phyloP scores from a whole-genome alignment of 106 monocot genomes.

The Gastrodia elata region DNA sequence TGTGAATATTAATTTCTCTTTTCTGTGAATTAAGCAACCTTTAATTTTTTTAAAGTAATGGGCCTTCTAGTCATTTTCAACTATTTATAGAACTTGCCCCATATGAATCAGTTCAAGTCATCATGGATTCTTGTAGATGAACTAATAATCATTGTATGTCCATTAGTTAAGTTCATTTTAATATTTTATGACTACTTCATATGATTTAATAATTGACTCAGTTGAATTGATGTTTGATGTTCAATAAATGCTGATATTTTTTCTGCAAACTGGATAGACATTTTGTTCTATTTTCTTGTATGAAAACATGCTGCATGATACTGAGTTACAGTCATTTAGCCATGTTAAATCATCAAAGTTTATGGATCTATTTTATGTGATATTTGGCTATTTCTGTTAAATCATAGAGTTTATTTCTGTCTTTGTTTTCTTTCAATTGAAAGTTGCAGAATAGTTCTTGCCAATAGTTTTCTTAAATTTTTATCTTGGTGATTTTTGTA shows the following conservation, averaged over 20 bases:
- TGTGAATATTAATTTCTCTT: not conserved
- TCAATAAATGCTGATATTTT: not conserved
- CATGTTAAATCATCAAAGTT: not conserved
- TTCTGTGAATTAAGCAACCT: not conserved
- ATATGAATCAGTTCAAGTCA: not conserved
- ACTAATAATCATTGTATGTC: not conserved
- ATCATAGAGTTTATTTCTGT: not conserved
- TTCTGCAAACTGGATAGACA: not conserved
- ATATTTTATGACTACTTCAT: not conserved
- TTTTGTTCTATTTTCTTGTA: not conserved
- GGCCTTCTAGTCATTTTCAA: not conserved
- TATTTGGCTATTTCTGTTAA: not conserved
- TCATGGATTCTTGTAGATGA: not conserved
- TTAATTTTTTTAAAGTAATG: not conserved
- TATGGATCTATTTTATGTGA: too few relatives aligned
- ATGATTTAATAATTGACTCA: not conserved
- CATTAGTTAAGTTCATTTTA: not conserved
- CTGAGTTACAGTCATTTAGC: not conserved
- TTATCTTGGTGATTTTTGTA: not conserved
- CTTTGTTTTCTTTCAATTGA: not conserved
- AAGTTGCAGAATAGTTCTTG: not conserved
- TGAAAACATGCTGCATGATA: not conserved
- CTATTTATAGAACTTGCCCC: not conserved
- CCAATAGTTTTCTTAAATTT: not conserved
- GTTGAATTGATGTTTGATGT: not conserved